Base-by-base conservation (phyloP, 2,329 filamentous ascomycete genomes). In the Escovopsis sp. region DNA sequence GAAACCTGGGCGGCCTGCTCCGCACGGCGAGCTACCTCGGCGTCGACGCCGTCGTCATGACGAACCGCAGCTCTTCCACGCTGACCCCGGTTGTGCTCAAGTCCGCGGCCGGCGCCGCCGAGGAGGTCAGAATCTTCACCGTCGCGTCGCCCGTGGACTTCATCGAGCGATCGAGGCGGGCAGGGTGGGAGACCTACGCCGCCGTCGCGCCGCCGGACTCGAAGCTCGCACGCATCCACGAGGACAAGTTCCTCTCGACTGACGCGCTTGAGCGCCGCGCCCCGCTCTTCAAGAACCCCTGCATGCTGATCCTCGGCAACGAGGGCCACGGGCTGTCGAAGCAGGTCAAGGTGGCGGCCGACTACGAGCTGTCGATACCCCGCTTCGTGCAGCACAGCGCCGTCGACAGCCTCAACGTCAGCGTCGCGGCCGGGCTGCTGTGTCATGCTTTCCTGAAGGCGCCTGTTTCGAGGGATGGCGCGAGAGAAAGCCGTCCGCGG, bases 331-430 rank as follows among this genome's bases (percentile, higher is more conserved):
- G 86, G 1, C 56, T 94, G 31, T 63, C 70, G n/a, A 62, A 64
- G 35, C 65, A 68, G 38, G 57, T 90, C 40, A 72, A 72, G 45
- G 71, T 68, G 29, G 66, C 72, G 38, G 78, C 82, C 0, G 74
- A 93, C 44, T 64, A 63, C 21, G 65, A 76, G 45, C 47, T 79
- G 4, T 72, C 76, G 6, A 83, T 98, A 36, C 68, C 67, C 44
- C 70, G 54, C 54, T 69, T 54, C 43, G 67, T 56, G 29, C 60
- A 50, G 42, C 63, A 48, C 52, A 69, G 49, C 53, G 75, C 45
- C 52, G 75, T 98, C 3, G 88, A 96, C 56, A 94, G 86, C 54
- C 60, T 98, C 53, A 96, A 98, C 52, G 90, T 96, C 27, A 85
- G 83, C 50, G 87, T 93, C 15, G 88, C 90, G 2, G 75, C 83